Percentiles rank a stretch among this genome's conserved stretches.
Evolutionary conservation across 768 basidiomycete species (phyloP).

Genomic region (Hericium erinaceus): DNA sequence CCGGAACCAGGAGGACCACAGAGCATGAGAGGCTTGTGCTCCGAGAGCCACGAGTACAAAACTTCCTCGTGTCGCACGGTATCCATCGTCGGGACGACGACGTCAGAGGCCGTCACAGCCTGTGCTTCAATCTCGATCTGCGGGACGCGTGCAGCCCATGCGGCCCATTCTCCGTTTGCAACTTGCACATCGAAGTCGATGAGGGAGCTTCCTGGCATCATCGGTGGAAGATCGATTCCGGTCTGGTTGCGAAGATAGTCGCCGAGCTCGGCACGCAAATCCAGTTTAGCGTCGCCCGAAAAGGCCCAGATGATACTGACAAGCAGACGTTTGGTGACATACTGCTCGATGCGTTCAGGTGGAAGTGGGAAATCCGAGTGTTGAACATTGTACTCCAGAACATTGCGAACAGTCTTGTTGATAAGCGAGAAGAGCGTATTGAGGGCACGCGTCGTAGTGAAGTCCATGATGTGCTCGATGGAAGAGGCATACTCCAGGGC

Average conservation of each 20-base stretch:
- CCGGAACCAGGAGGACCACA: constrained; percentile 99
- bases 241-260: constrained; percentile 78
- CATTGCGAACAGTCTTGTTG: constrained; percentile 90
- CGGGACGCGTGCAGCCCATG: constrained; percentile 90
- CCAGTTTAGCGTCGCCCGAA: constrained; percentile 90
- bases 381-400: constrained; percentile 90
- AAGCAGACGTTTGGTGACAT: constrained; percentile 81
- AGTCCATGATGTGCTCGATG: constrained; percentile 99
- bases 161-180: constrained; percentile 73
- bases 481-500: constrained; percentile 73
- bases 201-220: constrained; percentile 69
- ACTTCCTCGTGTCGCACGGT: constrained; percentile 98
- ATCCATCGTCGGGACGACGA: constrained; percentile 97
- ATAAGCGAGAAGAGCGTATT: constrained; percentile 94
- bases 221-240: constrained; percentile 79
- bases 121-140: constrained; percentile 96
- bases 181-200: constrained; percentile 96
- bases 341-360: constrained; percentile 79
- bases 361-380: constrained; percentile 92
- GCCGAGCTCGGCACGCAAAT: constrained; percentile 82
- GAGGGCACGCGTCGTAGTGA: constrained; percentile 83
- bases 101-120: constrained; percentile 88
- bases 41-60: constrained; percentile 95
- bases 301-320: constrained; percentile 97
- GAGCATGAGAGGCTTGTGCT: constrained; percentile 96